Base-by-base conservation (phyloP, 495 filamentous ascomycete species). In the Penicillium coffeae region DNA sequence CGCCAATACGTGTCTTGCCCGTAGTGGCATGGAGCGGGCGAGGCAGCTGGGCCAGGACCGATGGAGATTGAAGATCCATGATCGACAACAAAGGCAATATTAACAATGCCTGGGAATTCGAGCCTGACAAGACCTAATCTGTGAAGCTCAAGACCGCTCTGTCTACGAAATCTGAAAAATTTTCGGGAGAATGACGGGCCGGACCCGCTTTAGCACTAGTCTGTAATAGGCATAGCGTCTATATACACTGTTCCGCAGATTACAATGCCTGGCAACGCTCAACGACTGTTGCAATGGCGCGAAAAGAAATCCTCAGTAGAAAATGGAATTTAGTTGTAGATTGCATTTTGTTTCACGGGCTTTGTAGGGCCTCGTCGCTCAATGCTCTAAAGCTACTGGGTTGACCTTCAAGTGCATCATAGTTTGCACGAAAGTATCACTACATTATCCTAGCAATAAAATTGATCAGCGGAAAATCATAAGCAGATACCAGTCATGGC, bases 1-100 rank as follows among this genome's bases (percentile, higher is more conserved):
- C 84, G 46, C 81, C 78, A 41, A 84, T 78, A 13, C 73, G 73
- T 50, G 85, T 82, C 36, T 80, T 75, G 20, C 81, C 80, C 21
- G 72, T 77, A 13, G 68, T 74, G 21, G 68, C 80, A 47, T 83
- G 79, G 46, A 89, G 72, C 16, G 86, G 84, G 41, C 72, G 72
- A 21, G 86, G 83, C 59, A 92, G 69, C 36, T 82, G 70, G 27
- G 86, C 81, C 54, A 92, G 68, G 45, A 85, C 75, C 14, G 71
- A 74, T 9, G 74, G 72, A 35, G 70, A 50, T 46, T 72, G 72
- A 36, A 76, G 42, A 58, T 74, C 71, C 72, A 75, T 76, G 50
- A 45, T 52, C 15, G 40, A 47, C 20, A 44, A 40, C 21, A 32
- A 49, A 21, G 25, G 42, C 33, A 16, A 50, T 30, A 41, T 51